Evolutionary conservation across 345 rosid species (phyloP), one percentile per base, ranked within the genome.

Genomic region (Mercurialis annua): DNA sequence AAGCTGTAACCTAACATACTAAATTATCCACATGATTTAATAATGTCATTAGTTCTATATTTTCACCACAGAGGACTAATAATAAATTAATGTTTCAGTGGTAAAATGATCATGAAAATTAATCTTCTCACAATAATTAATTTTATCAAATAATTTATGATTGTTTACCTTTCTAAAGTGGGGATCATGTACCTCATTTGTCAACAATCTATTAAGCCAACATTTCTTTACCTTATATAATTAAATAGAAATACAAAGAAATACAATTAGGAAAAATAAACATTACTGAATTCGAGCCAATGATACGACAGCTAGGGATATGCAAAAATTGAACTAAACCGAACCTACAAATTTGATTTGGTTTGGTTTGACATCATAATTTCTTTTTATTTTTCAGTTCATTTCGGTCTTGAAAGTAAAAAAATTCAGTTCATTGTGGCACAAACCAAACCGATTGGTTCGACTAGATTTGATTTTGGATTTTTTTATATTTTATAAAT

Each of bases 231-330:
- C n/a, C 47, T 6, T 44, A 48, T 1, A 54, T 12, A 42, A 69
- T 36, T 36, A 36, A 3, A 36, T 36, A 36, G 4, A 36, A 3
- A 36, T 36, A 64, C 6, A 42, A 67, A 31, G 33, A 31, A 21
- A 58, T 70, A 77, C 49, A 64, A 77, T 71, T 58, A 78, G 72
- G 29, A 72, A 66, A 73, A 71, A 46, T 66, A 46, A 67, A 42
- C 30, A 65, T 78, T 21, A 73, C 50, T 69, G 36, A 36, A 60
- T 50, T 68, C 58, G 47, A 58, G 18, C 73, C 81, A 77, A 73
- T 71, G 76, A 72, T 68, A 78, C 50, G 73, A 67, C 52, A 59
- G n/a, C n/a, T n/a, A n/a, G n/a, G n/a, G n/a, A n/a, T n/a, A n/a
- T n/a, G n/a, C n/a, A n/a, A n/a, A n/a, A n/a, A n/a, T n/a, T n/a